Evolutionary conservation across 129 eudicot species (phyloP).

Genomic region (Kitagawia praeruptora): DNA sequence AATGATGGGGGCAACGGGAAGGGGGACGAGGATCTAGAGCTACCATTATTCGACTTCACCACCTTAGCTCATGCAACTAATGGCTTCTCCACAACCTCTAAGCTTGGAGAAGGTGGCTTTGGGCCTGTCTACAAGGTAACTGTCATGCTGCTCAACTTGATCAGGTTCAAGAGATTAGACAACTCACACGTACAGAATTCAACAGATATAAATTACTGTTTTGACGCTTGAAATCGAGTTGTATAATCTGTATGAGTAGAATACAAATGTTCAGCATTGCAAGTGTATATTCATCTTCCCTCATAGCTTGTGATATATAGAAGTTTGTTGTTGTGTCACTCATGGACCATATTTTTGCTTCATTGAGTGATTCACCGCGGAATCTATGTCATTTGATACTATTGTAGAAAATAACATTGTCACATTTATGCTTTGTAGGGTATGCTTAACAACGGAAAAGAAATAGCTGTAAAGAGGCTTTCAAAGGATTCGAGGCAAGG

Average conservation of each 20-base stretch:
- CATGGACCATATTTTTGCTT: not conserved
- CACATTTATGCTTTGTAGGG: not conserved
- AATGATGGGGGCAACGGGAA: conserved; percentile 7
- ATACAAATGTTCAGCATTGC: not conserved
- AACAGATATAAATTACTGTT: too few species aligned
- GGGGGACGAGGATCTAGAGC: conserved; percentile 32
- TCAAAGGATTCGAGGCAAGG: conserved; percentile 25
- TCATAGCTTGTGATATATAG: not conserved
- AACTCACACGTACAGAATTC: not conserved
- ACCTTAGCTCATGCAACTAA: conserved; percentile 34
- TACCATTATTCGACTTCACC: conserved; percentile 29
- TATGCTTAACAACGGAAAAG: conserved; percentile 8
- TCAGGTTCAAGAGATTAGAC: not conserved
- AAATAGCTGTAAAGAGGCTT: conserved; percentile 26
- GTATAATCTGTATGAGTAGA: not conserved
- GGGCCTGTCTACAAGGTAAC: conserved; percentile 44
- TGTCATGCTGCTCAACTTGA: not conserved
- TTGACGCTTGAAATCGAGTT: not conserved
- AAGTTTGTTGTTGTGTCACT: not conserved
- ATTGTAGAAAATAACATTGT: not conserved
- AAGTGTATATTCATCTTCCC: not conserved
- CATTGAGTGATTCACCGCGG: not conserved
- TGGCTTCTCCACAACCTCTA: conserved; percentile 28
- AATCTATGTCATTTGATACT: not conserved
- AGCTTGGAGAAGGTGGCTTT: conserved; percentile 57